A percentile compares a stretch with the other conserved stretches of the same genome.
phyloP scores from a whole-genome alignment of 2,329 filamentous ascomycete species.

The Xylariales sp. region DNA sequence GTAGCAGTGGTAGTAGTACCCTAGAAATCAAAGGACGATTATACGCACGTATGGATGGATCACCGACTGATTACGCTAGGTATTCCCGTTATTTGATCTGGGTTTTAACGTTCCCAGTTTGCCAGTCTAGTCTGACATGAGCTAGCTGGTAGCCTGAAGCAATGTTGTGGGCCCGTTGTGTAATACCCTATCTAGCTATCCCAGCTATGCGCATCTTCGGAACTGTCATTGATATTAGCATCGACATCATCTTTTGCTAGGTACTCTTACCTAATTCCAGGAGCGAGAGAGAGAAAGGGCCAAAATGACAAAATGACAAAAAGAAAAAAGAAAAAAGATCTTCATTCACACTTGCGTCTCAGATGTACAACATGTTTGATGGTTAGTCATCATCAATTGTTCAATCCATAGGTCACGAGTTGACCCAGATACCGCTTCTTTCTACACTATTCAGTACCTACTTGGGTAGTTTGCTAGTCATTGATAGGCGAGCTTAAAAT shows the following conservation, averaged over 20 bases:
- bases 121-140: slow-evolving; percentile 15
- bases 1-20: neutral
- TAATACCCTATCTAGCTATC: slow-evolving; percentile 2
- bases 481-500: too few species aligned
- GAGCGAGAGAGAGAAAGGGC: neutral
- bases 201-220: neutral
- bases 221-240: slow-evolving; percentile 30
- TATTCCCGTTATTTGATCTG: slow-evolving; percentile 3
- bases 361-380: slow-evolving; percentile 8
- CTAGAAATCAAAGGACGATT: neutral
- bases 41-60: slow-evolving; percentile 22
- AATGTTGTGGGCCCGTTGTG: slow-evolving; percentile 12
- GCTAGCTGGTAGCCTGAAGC: slow-evolving; percentile 16
- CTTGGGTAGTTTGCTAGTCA: too few species aligned
- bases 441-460: too few species aligned
- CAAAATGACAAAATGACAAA: neutral
- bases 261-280: slow-evolving; percentile 21
- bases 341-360: slow-evolving; percentile 9
- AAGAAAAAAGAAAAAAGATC: neutral
- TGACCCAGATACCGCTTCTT: too few species aligned
- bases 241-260: slow-evolving; percentile 12
- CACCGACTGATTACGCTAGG: neutral
- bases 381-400: slow-evolving; percentile 16
- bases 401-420: neutral
- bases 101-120: slow-evolving; percentile 5